Conservation (phyloP, 2,329 filamentous ascomycete genomes). For the Sporothrix pallida region DNA sequence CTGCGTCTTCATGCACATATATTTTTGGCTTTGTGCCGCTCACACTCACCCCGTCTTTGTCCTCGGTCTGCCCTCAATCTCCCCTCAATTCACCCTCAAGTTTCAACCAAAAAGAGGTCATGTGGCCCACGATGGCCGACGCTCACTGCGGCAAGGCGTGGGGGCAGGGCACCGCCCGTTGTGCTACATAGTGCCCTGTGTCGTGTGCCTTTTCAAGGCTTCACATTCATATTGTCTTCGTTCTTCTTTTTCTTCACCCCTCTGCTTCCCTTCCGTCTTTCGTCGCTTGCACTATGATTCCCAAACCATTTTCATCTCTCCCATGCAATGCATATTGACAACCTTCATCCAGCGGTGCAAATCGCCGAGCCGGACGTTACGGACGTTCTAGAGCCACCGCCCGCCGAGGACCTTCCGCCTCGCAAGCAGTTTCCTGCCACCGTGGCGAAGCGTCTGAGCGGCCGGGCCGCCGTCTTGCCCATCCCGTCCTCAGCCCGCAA, state of each 20-base stretch:
- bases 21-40: background rate
- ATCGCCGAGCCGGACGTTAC: conserved; percentile 58
- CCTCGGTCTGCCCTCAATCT: conserved; percentile 1
- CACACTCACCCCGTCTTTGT: background rate
- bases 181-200: background rate
- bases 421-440: conserved; percentile 55
- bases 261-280: background rate
- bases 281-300: too few relatives aligned
- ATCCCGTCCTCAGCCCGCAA: conserved; percentile 51
- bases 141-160: conserved; percentile 2
- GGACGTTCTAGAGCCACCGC: conserved; percentile 34
- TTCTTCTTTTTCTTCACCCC: background rate
- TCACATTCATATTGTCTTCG: background rate
- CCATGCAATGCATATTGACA: conserved; percentile 8
- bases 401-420: conserved; percentile 47
- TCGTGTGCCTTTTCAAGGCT: background rate
- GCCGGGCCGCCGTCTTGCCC: conserved; percentile 47
- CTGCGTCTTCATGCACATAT: background rate
- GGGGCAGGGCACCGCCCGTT: background rate
- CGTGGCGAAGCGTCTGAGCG: conserved; percentile 53
- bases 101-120: conserved; percentile 14
- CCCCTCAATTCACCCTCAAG: background rate
- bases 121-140: conserved; percentile 9
- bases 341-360: conserved; percentile 56
- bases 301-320: background rate